Evolutionary conservation across 2,329 filamentous ascomycete species (phyloP).

Genomic region (Neurospora sp.): DNA sequence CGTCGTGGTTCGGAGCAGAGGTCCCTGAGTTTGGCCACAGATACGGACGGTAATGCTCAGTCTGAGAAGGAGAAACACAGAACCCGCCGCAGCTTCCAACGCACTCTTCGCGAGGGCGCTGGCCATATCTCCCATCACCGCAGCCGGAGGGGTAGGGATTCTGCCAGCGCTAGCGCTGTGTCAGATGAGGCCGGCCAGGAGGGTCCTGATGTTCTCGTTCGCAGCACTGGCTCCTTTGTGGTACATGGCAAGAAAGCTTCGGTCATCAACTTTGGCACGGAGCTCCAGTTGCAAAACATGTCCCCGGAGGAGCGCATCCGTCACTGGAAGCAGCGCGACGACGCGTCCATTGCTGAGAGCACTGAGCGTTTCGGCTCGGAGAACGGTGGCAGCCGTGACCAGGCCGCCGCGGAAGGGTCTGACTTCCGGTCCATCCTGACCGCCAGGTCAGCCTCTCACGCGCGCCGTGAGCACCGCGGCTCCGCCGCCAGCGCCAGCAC

Average conservation of each 20-base stretch:
- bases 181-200: slow-evolving; percentile 34
- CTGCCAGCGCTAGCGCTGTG: slow-evolving; percentile 44
- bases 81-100: slow-evolving; percentile 77
- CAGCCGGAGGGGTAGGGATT: slow-evolving; percentile 69
- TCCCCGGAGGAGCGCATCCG: slow-evolving; percentile 63
- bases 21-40: slow-evolving; percentile 28
- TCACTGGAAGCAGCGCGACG: slow-evolving; percentile 38
- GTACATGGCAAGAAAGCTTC: slow-evolving; percentile 97
- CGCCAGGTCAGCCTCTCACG: slow-evolving; percentile 28
- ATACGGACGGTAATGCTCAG: slow-evolving; percentile 28
- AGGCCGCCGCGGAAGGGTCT: slow-evolving; percentile 21
- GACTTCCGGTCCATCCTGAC: slow-evolving; percentile 46
- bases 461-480: slow-evolving; percentile 41
- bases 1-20: slow-evolving; percentile 30
- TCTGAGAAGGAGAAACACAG: slow-evolving; percentile 49
- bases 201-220: slow-evolving; percentile 57
- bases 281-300: slow-evolving; percentile 76
- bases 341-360: slow-evolving; percentile 26
- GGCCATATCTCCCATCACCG: slow-evolving; percentile 58
- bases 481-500: slow-evolving; percentile 58
- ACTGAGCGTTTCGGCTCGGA: slow-evolving; percentile 19
- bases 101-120: slow-evolving; percentile 75
- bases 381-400: slow-evolving; percentile 2
- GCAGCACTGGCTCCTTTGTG: slow-evolving; percentile 82
- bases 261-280: slow-evolving; percentile 91